Evolutionary conservation across 2,329 filamentous ascomycete species (phyloP), one percentile per base, ranked within the genome.

Genomic region (Stemphylium vesicarium): DNA sequence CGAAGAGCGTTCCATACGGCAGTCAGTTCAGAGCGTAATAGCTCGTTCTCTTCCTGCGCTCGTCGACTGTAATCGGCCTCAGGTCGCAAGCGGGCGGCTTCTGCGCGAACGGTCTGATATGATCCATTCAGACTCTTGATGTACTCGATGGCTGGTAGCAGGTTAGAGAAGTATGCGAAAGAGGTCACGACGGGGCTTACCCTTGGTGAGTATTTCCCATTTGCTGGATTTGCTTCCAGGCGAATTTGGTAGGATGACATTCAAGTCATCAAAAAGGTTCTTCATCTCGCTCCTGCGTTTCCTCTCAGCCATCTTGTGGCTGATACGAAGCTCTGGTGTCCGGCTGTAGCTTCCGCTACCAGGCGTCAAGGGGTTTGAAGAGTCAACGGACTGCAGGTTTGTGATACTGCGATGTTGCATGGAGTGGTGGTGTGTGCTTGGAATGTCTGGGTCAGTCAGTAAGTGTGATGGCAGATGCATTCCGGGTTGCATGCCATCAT

Each of bases 211-310:
- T 43, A 94, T 92, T 66, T 96, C 91, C 91, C 91, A 96, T 66
- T 96, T 96, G 63, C 90, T 93, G 0, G 91, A 91, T 73, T 95
- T 96, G 20, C 88, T 89, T 1, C 91, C 91, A 13, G 91, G 85
- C 66, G 91, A 90, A 64, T 92, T 89, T 1, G 90, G 90, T 78
- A 94, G 88, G 33, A 92, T 80, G 62, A 90, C 88, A 63, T 91
- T 85, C 8, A 95, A 78, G 64, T 91, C 88, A 62, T 95, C 91
- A 69, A 95, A 95, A 0, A 95, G 78, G 67, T 91, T 88, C 77
- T 95, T 95, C 91, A 95, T 95, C 72, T 95, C 91, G 8, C 90
- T 93, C 57, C 91, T 82, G 35, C 91, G 84, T 78, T 95, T 95
- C 33, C 91, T 83, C 76, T 95, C 91, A 0, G 91, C 91, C 51